phyloP scores from a whole-genome alignment of 2,329 filamentous ascomycete species.

The Colletotrichum neosansevieriae region DNA sequence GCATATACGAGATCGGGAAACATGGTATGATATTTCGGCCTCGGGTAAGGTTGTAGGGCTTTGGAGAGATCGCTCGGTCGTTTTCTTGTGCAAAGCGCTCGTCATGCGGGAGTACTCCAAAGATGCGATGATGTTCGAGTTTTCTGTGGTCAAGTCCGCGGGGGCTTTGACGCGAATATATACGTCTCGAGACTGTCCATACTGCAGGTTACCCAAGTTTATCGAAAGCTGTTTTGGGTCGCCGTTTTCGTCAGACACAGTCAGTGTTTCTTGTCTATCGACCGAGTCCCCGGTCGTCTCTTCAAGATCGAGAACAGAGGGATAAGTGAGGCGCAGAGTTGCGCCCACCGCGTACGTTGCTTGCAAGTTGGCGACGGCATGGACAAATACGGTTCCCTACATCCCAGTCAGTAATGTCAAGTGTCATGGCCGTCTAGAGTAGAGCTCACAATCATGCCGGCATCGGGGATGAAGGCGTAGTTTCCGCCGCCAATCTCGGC shows the following conservation, averaged over 20 bases:
- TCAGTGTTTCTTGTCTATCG: conserved; percentile 47
- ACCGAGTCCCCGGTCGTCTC: conserved; percentile 56
- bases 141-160: conserved; percentile 5
- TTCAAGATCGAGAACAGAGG: conserved; percentile 51
- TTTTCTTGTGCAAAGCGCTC: conserved; percentile 17
- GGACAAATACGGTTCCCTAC: conserved; percentile 69
- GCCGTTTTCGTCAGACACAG: conserved; percentile 33
- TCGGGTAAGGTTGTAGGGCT: conserved; percentile 45
- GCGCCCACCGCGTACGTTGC: conserved; percentile 66
- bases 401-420: conserved; percentile 27
- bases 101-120: conserved; percentile 43
- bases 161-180: conserved; percentile 55
- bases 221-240: conserved; percentile 50
- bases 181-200: conserved; percentile 70
- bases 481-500: conserved; percentile 68
- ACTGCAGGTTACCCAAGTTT: conserved; percentile 66
- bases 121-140: conserved; percentile 33
- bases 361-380: conserved; percentile 72
- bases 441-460: conserved; percentile 66
- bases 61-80: conserved; percentile 40
- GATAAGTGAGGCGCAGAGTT: conserved; percentile 56
- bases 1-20: conserved; percentile 63
- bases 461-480: conserved; percentile 72
- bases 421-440: accelerated
- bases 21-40: conserved; percentile 62